Percentiles rank a stretch among this genome's conserved stretches.
Evolutionary conservation across 2,329 filamentous ascomycete species (phyloP).

Genomic region (Colletotrichum coccodes): DNA sequence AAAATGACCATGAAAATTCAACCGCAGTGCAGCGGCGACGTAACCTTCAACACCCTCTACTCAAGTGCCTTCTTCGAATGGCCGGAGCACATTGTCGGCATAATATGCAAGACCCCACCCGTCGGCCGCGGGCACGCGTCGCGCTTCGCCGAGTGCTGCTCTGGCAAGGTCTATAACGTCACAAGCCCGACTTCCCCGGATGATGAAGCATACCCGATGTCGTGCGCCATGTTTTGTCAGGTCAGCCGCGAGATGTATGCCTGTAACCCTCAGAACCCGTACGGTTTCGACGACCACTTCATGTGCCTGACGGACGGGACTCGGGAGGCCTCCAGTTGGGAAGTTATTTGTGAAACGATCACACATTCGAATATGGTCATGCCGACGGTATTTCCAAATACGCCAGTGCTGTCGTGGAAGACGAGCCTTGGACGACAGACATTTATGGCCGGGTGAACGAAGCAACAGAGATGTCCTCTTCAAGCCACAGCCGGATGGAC

Average conservation of each 20-base stretch:
- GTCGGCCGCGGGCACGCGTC: not conserved
- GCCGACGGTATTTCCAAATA: not conserved
- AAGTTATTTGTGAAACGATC: slow-evolving; percentile 9
- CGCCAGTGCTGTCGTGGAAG: not conserved
- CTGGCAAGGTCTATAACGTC: slow-evolving; percentile 18
- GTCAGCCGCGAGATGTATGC: slow-evolving; percentile 1
- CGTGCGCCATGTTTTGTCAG: slow-evolving; percentile 14
- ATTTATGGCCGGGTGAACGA: not conserved
- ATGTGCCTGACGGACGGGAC: slow-evolving; percentile 18
- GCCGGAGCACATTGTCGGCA: slow-evolving; percentile 1
- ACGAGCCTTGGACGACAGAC: not conserved
- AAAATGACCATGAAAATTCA: not conserved
- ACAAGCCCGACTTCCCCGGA: not conserved
- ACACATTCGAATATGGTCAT: not conserved
- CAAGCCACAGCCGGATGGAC: not conserved
- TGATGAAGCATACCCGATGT: slow-evolving; percentile 4
- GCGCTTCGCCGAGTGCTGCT: slow-evolving; percentile 16
- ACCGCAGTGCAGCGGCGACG: not conserved
- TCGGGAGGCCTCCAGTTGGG: not conserved
- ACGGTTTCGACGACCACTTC: slow-evolving; percentile 9
- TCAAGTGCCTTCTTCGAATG: not conserved
- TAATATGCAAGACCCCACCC: slow-evolving; percentile 20
- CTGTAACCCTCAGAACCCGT: not conserved
- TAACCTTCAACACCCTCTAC: not conserved
- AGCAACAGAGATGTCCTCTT: not conserved